Evolutionary conservation across 2,329 filamentous ascomycete species (phyloP).

Genomic region (Nemania bipapillata): DNA sequence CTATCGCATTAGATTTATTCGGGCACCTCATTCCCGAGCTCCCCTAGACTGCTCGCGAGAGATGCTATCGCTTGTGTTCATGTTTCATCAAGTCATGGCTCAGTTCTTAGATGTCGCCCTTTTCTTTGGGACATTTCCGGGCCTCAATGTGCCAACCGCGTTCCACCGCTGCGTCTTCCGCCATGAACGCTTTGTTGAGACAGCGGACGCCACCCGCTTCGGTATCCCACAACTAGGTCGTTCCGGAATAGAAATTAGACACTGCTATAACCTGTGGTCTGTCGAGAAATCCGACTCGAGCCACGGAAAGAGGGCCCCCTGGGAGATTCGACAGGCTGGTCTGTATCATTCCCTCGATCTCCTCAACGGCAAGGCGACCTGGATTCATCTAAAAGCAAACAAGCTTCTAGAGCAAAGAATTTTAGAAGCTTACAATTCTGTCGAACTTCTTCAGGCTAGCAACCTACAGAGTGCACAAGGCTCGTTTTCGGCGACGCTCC

Average conservation of each 20-base stretch:
- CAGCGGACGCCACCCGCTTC: not conserved
- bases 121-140: conserved; percentile 11
- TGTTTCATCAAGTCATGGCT: conserved; percentile 26
- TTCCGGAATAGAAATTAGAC: conserved; percentile 15
- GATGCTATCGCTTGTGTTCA: conserved; percentile 11
- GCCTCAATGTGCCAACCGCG: conserved; percentile 12
- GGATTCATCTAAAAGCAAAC: conserved; percentile 30
- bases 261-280: conserved; percentile 33
- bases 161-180: conserved; percentile 11
- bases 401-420: not conserved
- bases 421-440: conserved; percentile 4
- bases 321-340: conserved; percentile 25
- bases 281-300: conserved; percentile 7
- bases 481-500: not conserved
- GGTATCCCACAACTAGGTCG: conserved; percentile 22
- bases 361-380: conserved; percentile 10
- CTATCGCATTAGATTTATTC: conserved; percentile 15
- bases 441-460: not conserved
- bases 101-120: conserved; percentile 25
- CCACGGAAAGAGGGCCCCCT: conserved; percentile 1
- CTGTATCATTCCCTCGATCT: conserved; percentile 28
- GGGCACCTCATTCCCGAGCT: conserved; percentile 16
- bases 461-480: not conserved
- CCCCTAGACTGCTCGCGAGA: conserved; percentile 25
- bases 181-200: conserved; percentile 2